Conservation (phyloP, 257 asterid species). For the Petunia axillaris region DNA sequence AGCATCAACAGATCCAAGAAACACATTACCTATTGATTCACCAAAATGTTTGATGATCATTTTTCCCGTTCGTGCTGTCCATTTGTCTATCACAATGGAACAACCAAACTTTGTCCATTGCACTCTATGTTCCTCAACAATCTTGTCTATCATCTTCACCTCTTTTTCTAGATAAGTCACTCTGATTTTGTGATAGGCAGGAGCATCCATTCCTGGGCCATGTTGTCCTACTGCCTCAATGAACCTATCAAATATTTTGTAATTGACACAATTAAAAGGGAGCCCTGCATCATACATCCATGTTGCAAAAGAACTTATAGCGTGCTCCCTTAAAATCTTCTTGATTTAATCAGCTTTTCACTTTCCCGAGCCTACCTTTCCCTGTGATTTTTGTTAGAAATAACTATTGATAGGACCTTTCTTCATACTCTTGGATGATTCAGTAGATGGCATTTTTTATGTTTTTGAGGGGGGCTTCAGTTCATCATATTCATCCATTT, state of each 20-base stretch:
- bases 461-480: too few species aligned
- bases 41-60: background rate
- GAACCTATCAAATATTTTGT: background rate
- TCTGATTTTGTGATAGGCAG: slow-evolving; percentile 3
- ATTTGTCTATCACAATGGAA: background rate
- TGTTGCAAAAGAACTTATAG: background rate
- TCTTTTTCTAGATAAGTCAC: slow-evolving; percentile 23
- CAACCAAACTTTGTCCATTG: too few species aligned
- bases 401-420: too few species aligned
- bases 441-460: too few species aligned
- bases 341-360: background rate
- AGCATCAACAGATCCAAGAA: background rate
- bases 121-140: background rate
- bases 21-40: background rate
- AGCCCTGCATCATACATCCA: slow-evolving; percentile 8
- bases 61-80: background rate
- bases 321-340: background rate
- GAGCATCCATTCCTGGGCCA: slow-evolving; percentile 10
- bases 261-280: background rate
- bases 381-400: too few species aligned
- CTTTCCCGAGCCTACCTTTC: too few species aligned
- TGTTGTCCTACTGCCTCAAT: slow-evolving; percentile 13
- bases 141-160: background rate
- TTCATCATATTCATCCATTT: too few species aligned
- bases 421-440: too few species aligned